Conservation (phyloP, 1,284 basidiomycete species). For the Pterula multifida region DNA sequence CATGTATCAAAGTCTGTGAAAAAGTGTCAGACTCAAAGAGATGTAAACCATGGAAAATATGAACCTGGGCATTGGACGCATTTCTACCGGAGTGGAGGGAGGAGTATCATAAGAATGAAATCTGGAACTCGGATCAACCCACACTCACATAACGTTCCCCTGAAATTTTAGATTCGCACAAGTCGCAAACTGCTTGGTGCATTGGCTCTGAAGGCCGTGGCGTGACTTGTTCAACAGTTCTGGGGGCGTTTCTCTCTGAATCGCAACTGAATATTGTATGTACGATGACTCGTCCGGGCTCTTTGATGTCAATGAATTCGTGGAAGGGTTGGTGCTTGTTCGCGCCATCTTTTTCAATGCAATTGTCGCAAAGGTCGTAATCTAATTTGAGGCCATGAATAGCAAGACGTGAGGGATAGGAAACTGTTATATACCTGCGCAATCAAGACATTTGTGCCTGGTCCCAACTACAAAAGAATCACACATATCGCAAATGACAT, state of each 20-base stretch:
- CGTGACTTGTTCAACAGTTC: slow-evolving; percentile 4
- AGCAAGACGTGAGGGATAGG: not conserved
- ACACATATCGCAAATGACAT: slow-evolving; percentile 50
- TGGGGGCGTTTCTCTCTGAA: not conserved
- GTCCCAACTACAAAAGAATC: slow-evolving; percentile 39
- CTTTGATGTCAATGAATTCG: slow-evolving; percentile 55
- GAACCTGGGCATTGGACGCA: slow-evolving; percentile 49
- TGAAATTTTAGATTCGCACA: slow-evolving; percentile 60
- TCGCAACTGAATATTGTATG: slow-evolving; percentile 31
- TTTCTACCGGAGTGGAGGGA: slow-evolving; percentile 34
- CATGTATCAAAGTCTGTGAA: slow-evolving; percentile 63
- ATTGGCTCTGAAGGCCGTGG: slow-evolving; percentile 15
- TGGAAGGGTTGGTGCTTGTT: slow-evolving; percentile 47
- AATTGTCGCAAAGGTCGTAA: slow-evolving; percentile 58
- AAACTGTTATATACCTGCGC: slow-evolving; percentile 32
- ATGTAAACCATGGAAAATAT: not conserved
- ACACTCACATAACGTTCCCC: slow-evolving; percentile 59
- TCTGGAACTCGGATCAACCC: too few relatives aligned
- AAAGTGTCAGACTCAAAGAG: not conserved
- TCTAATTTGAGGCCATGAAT: slow-evolving; percentile 23
- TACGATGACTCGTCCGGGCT: slow-evolving; percentile 51
- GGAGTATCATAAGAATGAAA: too few relatives aligned
- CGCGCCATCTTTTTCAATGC: slow-evolving; percentile 31
- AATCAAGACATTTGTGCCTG: slow-evolving; percentile 68
- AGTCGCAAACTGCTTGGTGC: slow-evolving; percentile 58